Evolutionary conservation across 176 grass and related monocot genomes (phyloP).

Genomic region (Tillandsia fasciculata): DNA sequence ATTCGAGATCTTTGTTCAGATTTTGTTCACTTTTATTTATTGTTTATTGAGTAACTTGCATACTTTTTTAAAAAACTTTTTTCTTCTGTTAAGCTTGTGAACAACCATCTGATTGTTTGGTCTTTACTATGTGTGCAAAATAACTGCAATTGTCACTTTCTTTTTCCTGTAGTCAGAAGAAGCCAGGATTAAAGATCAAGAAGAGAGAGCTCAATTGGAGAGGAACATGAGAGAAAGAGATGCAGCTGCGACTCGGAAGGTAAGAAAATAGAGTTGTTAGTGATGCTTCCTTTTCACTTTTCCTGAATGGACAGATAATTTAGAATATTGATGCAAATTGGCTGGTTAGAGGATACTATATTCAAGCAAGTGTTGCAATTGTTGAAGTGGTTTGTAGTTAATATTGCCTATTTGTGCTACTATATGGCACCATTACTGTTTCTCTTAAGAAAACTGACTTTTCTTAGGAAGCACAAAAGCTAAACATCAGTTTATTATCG

Average conservation of each 20-base stretch:
- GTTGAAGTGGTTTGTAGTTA: too few species aligned
- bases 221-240: constrained; percentile 89
- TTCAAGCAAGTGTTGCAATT: too few species aligned
- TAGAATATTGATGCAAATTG: too few species aligned
- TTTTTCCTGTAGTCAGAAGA: constrained; percentile 57
- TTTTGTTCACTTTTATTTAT: neutral
- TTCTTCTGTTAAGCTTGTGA: neutral
- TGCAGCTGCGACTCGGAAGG: constrained; percentile 61
- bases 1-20: neutral
- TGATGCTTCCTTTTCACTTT: too few species aligned
- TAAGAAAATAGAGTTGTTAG: constrained; percentile 4
- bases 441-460: too few species aligned
- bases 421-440: too few species aligned
- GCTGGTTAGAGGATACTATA: too few species aligned
- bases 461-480: too few species aligned
- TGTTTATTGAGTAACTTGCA: neutral
- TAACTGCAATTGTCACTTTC: constrained; percentile 14
- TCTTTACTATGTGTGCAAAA: neutral
- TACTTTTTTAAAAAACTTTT: neutral
- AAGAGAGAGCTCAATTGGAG: constrained; percentile 81
- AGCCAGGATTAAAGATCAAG: constrained; percentile 65
- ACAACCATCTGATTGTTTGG: neutral
- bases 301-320: too few species aligned
- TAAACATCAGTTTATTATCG: too few species aligned
- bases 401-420: too few species aligned